Evolutionary conservation across 106 monocot species (phyloP).

Genomic region (Allium cepa): DNA sequence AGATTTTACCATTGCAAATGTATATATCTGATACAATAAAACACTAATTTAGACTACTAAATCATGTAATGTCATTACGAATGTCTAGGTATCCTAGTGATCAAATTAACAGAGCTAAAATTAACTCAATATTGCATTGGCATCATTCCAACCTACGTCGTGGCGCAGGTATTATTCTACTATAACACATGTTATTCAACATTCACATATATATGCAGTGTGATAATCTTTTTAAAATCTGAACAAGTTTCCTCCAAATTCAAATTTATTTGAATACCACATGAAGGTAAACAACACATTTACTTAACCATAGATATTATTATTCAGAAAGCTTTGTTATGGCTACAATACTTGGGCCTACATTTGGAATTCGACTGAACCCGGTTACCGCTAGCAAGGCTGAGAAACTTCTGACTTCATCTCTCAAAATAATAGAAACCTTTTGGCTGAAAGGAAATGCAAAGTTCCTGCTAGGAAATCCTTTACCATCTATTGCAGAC

Average conservation of each 20-base stretch:
- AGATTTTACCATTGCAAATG: background rate
- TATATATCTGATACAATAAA: background rate
- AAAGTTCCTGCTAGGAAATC: slow-evolving; percentile 74
- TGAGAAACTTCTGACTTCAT: slow-evolving; percentile 45
- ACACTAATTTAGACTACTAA: background rate
- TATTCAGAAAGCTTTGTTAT: slow-evolving; percentile 48
- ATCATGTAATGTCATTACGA: background rate
- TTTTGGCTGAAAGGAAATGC: slow-evolving; percentile 74
- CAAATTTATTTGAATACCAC: background rate
- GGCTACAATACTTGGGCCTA: slow-evolving; percentile 45
- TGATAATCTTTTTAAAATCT: too few relatives aligned
- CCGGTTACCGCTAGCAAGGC: slow-evolving; percentile 49
- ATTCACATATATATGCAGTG: too few relatives aligned
- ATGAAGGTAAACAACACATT: background rate
- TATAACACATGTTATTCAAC: too few relatives aligned
- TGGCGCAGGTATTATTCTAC: slow-evolving; percentile 44
- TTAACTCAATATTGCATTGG: slow-evolving; percentile 92
- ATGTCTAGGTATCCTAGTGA: slow-evolving; percentile 82
- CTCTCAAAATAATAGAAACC: slow-evolving; percentile 61
- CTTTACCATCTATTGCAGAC: slow-evolving; percentile 87
- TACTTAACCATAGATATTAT: background rate
- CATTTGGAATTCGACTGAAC: slow-evolving; percentile 53
- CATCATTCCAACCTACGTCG: slow-evolving; percentile 88
- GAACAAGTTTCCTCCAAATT: background rate
- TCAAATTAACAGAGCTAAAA: slow-evolving; percentile 61